Evolutionary conservation across 208 protist genomes (phyloP), one percentile per base, ranked within the genome.

Genomic region (Plasmodiophora brassicae): DNA sequence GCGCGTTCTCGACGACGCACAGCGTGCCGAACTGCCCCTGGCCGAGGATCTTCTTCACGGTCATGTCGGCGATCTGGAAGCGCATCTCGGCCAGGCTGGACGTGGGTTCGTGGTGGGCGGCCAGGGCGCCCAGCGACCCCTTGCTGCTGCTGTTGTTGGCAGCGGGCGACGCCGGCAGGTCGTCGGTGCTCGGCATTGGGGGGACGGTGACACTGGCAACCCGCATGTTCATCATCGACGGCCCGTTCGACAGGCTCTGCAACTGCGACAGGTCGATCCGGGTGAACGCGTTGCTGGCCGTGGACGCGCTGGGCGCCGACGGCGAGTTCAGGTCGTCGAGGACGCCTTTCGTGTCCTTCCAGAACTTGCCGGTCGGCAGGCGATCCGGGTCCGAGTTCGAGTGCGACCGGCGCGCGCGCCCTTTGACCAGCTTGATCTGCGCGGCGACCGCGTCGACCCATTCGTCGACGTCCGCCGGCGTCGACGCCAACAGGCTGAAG

Each of bases 281-380:
- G 32, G 65, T 78, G n/a, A 78, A 78, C 20, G 65, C 65, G n/a
- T 78, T 78, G n/a, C 65, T 78, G 5, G 10, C 32, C 32, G 32
- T 78, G 32, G 5, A 32, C 50, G 25, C 50, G 14, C 14, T 38
- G 65, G 65, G 65, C n/a, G 10, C 32, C 20, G 32, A 44, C n/a
- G 65, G 65, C 5, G 65, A 78, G n/a, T 78, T 5, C n/a, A 78
- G 41, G 41, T 78, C 65, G n/a, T 78, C 65, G 10, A 78, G n/a
- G 41, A 78, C 65, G 65, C 65, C n/a, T 32, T 78, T 32, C 32
- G 65, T 8, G n/a, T 78, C 14, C 65, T 78, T 78, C 65, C 65
- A 78, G n/a, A 44, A 78, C 41, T 78, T 78, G 50, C 14, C 50
- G 25, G 50, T 14, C 25, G 14, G 14, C n/a, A 44, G 32, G 20